Evolutionary conservation across 2,329 filamentous ascomycete species (phyloP).

Genomic region (Xylaria sp.): DNA sequence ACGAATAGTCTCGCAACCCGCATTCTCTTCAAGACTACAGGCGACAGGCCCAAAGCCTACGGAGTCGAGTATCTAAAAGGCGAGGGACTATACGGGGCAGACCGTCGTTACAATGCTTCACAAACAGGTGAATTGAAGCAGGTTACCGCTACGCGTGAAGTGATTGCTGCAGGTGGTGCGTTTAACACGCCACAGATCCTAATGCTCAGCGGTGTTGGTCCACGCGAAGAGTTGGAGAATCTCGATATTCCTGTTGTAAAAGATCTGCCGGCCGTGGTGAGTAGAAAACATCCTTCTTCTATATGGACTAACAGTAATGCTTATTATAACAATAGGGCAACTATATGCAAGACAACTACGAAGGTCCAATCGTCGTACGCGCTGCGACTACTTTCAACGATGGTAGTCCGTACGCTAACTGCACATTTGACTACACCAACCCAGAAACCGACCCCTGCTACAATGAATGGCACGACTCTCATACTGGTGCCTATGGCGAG

Average conservation of each 20-base stretch:
- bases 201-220: slow-evolving; percentile 52
- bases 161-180: slow-evolving; percentile 32
- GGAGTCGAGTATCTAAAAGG: slow-evolving; percentile 29
- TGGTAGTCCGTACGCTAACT: neutral
- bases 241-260: slow-evolving; percentile 60
- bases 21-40: neutral
- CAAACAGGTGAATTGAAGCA: neutral
- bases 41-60: slow-evolving; percentile 15
- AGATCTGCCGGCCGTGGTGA: slow-evolving; percentile 62
- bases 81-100: slow-evolving; percentile 27
- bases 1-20: neutral
- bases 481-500: neutral
- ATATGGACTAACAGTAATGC: neutral
- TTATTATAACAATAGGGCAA: neutral
- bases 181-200: slow-evolving; percentile 52
- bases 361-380: neutral
- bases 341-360: slow-evolving; percentile 6
- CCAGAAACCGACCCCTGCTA: neutral
- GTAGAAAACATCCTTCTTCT: neutral
- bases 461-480: neutral
- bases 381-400: neutral
- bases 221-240: slow-evolving; percentile 44
- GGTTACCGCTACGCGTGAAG: slow-evolving; percentile 23
- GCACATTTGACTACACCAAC: neutral
- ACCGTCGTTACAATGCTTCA: slow-evolving; percentile 18